Evolutionary conservation across 768 basidiomycete species (phyloP), one percentile per base, ranked within the genome.

Genomic region (Rhodotorula toruloides): DNA sequence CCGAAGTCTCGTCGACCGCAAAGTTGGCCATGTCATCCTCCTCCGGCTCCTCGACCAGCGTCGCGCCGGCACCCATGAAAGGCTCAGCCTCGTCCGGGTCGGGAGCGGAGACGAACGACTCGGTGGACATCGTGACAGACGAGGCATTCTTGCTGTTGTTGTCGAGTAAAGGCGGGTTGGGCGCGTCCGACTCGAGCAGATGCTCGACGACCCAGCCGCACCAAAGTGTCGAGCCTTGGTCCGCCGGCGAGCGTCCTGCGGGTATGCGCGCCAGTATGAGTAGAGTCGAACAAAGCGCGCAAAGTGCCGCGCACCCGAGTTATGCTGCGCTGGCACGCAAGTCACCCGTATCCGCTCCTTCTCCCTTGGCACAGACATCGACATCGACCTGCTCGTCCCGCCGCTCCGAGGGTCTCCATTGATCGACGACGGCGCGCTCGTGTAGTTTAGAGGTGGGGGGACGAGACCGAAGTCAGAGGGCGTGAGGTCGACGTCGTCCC

Each of bases 311-410:
- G 22, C 52, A 81, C 81, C 80, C 53, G 79, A 81, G 40, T 71
- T 77, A 65, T 81, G 81, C 60, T 81, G 81, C 8, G 80, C 79
- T 1, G 81, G 81, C 12, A 77, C 76, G 65, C 79, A 81, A 8
- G 77, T 77, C 54, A 81, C 73, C 44, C 70, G 72, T n/a, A 79
- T 50, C 32, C 58, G 16, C 36, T 67, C 63, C 49, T 60, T 48
- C 31, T 54, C 52, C 40, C 40, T n/a, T 3, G 48, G 27, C 10
- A 36, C 44, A 32, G 40, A 32, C 34, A 22, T 19, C 31, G 52
- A 25, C 27, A 42, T 43, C 22, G 34, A 4, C 10, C 29, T 56
- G 5, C 54, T 50, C 42, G 34, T 22, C 48, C 4, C 47, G 31
- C 58, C 40, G 22, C 59, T 49, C 53, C 17, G 8, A 50, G 57